Percentiles rank a stretch among this genome's conserved stretches.
Conservation (phyloP, 2,329 filamentous ascomycete species). For the Xylariaceae sp. region DNA sequence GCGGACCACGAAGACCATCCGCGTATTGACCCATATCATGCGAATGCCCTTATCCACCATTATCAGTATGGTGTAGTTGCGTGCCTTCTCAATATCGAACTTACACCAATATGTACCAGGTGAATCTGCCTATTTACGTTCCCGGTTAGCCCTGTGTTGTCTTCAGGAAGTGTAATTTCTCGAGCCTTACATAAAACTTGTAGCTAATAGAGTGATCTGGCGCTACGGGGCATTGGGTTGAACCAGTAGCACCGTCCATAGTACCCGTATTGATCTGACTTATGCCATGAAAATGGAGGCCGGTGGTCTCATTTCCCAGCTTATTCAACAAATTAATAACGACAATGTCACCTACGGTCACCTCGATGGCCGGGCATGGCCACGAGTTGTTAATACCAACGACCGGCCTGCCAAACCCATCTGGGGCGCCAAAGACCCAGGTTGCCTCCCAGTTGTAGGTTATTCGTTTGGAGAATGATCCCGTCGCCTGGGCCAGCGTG, state of each 20-base stretch:
- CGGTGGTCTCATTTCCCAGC: constrained; percentile 55
- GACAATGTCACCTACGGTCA: constrained; percentile 55
- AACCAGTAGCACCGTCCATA: constrained; percentile 62
- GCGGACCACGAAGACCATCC: constrained; percentile 64
- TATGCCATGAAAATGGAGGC: constrained; percentile 64
- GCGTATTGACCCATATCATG: constrained; percentile 68
- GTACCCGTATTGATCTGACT: constrained; percentile 58
- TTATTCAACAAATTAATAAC: constrained; percentile 53
- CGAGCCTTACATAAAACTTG: constrained; percentile 52
- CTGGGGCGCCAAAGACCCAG: constrained; percentile 64
- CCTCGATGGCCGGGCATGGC: constrained; percentile 63
- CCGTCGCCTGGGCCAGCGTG: constrained; percentile 24
- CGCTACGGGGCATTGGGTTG: constrained; percentile 60
- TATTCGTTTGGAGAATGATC: constrained; percentile 46
- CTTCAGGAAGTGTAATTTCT: neutral
- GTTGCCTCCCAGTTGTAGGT: constrained; percentile 62
- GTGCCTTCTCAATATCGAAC: neutral
- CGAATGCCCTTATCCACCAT: constrained; percentile 53
- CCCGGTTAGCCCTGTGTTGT: neutral
- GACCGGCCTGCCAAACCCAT: constrained; percentile 59
- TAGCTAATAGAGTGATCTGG: constrained; percentile 59
- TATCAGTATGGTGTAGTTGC: constrained; percentile 13
- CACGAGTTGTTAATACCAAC: constrained; percentile 69
- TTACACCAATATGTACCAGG: constrained; percentile 53
- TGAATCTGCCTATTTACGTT: constrained; percentile 38